Conservation (phyloP, 129 eudicot genomes). For the Lactuca saligna region DNA sequence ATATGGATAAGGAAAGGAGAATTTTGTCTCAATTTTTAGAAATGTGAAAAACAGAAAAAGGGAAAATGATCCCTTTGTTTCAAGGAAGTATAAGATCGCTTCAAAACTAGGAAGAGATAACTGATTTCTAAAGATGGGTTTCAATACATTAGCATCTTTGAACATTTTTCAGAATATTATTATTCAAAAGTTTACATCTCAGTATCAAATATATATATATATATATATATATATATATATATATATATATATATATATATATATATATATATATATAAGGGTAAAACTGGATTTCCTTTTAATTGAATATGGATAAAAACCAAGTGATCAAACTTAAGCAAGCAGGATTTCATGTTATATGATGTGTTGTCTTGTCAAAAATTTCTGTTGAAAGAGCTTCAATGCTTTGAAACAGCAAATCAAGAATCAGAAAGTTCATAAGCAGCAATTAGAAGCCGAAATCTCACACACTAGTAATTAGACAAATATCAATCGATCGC, state of each 20-base stretch:
- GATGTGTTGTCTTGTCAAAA: background rate
- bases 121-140: constrained; percentile 9
- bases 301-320: constrained; percentile 1
- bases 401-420: background rate
- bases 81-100: background rate
- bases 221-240: background rate
- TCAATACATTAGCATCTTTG: background rate
- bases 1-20: constrained; percentile 3
- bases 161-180: constrained; percentile 2
- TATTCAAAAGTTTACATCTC: background rate
- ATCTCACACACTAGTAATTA: constrained; percentile 8
- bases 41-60: background rate
- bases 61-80: background rate
- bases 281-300: background rate
- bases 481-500: background rate
- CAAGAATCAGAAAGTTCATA: constrained; percentile 14
- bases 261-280: background rate
- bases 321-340: background rate
- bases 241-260: background rate
- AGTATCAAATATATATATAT: constrained; percentile 6
- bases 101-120: background rate
- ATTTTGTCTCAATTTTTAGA: constrained; percentile 1
- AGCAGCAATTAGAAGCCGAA: constrained; percentile 13
- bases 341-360: background rate
- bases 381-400: background rate